Percentiles rank a stretch among this genome's conserved stretches.
Conservation (phyloP, 2,329 filamentous ascomycete genomes). For the Diaporthe sp. region DNA sequence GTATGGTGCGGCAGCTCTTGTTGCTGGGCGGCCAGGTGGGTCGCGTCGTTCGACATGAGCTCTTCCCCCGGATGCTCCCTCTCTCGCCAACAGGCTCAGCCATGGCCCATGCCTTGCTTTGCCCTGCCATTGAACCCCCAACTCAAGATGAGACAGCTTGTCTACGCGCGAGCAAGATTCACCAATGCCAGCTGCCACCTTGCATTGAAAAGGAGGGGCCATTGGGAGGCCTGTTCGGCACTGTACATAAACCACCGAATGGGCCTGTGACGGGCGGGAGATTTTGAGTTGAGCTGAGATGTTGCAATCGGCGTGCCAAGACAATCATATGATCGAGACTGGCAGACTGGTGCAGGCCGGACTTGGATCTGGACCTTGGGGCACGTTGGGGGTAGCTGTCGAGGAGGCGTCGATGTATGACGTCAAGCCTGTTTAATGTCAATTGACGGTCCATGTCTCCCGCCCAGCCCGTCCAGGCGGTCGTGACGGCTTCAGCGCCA, state of each 20-base stretch:
- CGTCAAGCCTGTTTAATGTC: conserved; percentile 32
- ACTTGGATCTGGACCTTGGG: background rate
- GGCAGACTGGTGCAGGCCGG: background rate
- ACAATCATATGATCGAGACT: conserved; percentile 29
- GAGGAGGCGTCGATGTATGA: conserved; percentile 23
- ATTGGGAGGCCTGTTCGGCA: background rate
- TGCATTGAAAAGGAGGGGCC: background rate
- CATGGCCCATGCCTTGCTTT: conserved; percentile 21
- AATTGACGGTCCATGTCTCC: conserved; percentile 3
- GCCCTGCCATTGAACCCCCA: conserved; percentile 21
- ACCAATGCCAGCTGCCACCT: conserved; percentile 21
- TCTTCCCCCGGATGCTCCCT: background rate
- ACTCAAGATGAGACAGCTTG: background rate
- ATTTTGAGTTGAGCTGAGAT: conserved; percentile 14
- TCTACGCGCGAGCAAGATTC: background rate
- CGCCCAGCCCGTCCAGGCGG: background rate
- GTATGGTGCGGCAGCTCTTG: conserved; percentile 9
- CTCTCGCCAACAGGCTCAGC: conserved; percentile 16
- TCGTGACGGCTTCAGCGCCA: conserved; percentile 7
- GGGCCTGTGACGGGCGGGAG: background rate
- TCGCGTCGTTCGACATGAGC: conserved; percentile 9
- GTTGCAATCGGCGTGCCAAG: conserved; percentile 19
- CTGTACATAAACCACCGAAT: background rate
- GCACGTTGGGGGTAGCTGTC: background rate
- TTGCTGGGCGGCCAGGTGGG: conserved; percentile 8